Percentiles rank a stretch among this genome's conserved stretches.
These are phyloP conservation scores for Glebionis coronaria DNA, from an alignment of 129 eudicot genomes.

Conservation along the genomic window DNA sequence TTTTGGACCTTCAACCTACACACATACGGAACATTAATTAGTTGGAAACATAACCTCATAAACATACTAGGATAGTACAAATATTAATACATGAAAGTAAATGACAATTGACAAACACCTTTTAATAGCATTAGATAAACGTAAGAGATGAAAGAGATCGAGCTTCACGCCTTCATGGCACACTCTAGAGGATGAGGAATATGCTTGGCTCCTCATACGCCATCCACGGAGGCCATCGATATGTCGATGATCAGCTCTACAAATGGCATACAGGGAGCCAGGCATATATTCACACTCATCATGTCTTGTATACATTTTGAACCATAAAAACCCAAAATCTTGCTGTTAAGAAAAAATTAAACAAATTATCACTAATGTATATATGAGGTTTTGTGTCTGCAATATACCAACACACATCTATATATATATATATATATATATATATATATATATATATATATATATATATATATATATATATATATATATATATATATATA, in stretches of 20 bases:
- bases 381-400: background rate
- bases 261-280: conserved; percentile 99
- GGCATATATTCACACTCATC: conserved; percentile 49
- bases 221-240: conserved; percentile 65
- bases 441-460: too few species aligned
- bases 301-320: too few species aligned
- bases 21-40: background rate
- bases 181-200: conserved; percentile 10
- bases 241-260: conserved; percentile 41
- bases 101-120: background rate
- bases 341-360: too few species aligned
- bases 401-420: too few species aligned
- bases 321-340: background rate
- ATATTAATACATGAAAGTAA: background rate
- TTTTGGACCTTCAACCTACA: background rate
- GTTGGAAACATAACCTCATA: too few species aligned
- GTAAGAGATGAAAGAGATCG: background rate
- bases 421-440: too few species aligned
- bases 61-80: background rate
- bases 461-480: too few species aligned
- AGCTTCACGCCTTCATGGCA: background rate
- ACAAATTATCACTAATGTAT: background rate
- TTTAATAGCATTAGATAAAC: background rate
- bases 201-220: conserved; percentile 99
- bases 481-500: too few species aligned